Base-by-base conservation (phyloP, 2,329 filamentous ascomycete genomes). In the Aureobasidium sp. region DNA sequence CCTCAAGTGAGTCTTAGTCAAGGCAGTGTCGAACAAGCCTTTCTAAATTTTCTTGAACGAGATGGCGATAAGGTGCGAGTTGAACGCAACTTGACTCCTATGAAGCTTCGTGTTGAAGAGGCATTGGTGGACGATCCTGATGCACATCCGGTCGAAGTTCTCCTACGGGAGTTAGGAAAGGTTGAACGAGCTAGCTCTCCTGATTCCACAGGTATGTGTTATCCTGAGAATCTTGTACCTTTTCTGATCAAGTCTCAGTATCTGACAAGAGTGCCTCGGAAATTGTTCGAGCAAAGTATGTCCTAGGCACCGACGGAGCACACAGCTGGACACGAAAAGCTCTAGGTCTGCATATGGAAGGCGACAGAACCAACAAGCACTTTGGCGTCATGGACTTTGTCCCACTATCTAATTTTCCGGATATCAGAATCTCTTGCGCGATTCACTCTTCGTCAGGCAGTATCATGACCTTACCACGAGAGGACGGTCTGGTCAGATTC, bases 401-500 rank as follows among this genome's bases (percentile, higher is more conserved):
- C 3, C 66, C 67, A 2, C 64, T 68, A 44, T 70, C 69, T 3
- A 62, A 70, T 55, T 71, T 71, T 37, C 69, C 88, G 0, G 88
- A 91, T 69, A 90, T 91, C 70, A 87, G 89, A 79, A 87, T 88
- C 80, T 87, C 88, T 77, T 89, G 86, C 68, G 89, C 87, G 0
- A 89, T 91, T 64, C 88, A 90, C 71, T 89, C 87, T 8, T 61
- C 59, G 2, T 79, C 83, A 47, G 78, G 86, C 58, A 87, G 87
- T 1, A 89, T 92, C 69, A 89, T 92, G 84, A 86, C 91, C 5
- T 91, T 93, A 62, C 89, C 89, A 0, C 64, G 72, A 39, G 72
- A 74, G 60, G 69, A 69, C 15, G 71, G 71, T 34, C 63, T 75
- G 1, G 68, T 67, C 9, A 63, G 73, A 12, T 70, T 74, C 55